These are phyloP conservation scores for Xerocomus amazonicus DNA, from an alignment of 1,284 basidiomycete genomes.

Conservation along the genomic window DNA sequence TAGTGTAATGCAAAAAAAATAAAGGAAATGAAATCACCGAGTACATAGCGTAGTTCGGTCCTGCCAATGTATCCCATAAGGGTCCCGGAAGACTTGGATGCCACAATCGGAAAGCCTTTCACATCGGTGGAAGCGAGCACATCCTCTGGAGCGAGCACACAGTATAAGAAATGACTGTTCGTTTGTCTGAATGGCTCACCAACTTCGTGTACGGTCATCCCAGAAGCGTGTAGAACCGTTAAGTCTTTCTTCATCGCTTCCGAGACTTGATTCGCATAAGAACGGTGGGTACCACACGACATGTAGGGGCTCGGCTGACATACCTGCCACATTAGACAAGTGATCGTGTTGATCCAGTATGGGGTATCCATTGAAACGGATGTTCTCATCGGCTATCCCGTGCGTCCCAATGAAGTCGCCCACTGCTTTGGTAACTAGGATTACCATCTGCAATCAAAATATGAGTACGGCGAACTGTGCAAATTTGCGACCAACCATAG, in stretches of 20 bases:
- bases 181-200: conserved; percentile 47
- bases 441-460: conserved; percentile 68
- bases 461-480: conserved; percentile 2
- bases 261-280: conserved; percentile 54
- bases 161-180: neutral
- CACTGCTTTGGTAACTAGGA: conserved; percentile 95
- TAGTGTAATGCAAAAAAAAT: neutral
- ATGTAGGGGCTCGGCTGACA: conserved; percentile 19
- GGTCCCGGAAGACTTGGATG: conserved; percentile 47
- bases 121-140: conserved; percentile 69
- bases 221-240: conserved; percentile 68
- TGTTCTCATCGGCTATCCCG: conserved; percentile 97
- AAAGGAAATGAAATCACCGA: conserved; percentile 49
- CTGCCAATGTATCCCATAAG: conserved; percentile 89
- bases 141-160: conserved; percentile 47
- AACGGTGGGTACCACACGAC: conserved; percentile 2
- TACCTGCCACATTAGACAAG: conserved; percentile 83
- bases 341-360: conserved; percentile 94
- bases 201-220: conserved; percentile 74
- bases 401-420: conserved; percentile 92
- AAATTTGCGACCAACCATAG: conserved; percentile 68
- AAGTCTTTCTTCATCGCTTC: conserved; percentile 86
- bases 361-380: conserved; percentile 95
- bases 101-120: conserved; percentile 91
- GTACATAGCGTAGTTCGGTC: conserved; percentile 79